These are phyloP conservation scores for Citeromyces siamensis DNA, from an alignment of 1,139 yeast species.

Conservation along the genomic window DNA sequence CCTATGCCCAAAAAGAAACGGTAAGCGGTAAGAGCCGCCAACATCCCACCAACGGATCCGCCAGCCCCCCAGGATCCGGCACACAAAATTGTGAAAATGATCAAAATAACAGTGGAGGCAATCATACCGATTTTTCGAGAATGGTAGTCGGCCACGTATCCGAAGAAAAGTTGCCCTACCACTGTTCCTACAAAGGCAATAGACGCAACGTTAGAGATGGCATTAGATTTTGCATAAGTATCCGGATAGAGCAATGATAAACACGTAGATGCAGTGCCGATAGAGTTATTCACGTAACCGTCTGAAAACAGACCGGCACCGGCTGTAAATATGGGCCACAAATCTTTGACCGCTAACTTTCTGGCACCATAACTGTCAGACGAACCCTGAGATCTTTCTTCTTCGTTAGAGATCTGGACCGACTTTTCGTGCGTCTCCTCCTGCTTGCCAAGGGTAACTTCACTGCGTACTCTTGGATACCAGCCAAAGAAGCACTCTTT, in stretches of 20 bases:
- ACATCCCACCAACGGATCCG: constrained; percentile 53
- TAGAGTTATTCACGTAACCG: constrained; percentile 81
- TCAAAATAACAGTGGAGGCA: constrained; percentile 57
- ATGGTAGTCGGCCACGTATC: constrained; percentile 64
- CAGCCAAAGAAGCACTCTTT: constrained; percentile 26
- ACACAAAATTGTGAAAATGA: constrained; percentile 63
- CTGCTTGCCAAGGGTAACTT: constrained; percentile 19
- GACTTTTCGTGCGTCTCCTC: not conserved
- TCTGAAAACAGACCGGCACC: constrained; percentile 91
- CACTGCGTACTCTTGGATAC: constrained; percentile 23
- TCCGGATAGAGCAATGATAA: constrained; percentile 50
- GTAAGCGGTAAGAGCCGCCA: constrained; percentile 73
- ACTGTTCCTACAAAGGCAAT: constrained; percentile 89
- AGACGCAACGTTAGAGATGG: constrained; percentile 71
- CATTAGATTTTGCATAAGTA: constrained; percentile 47
- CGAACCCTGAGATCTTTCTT: not conserved
- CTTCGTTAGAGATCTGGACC: not conserved
- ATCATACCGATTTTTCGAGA: constrained; percentile 82
- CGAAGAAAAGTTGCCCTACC: constrained; percentile 74
- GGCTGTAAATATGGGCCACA: constrained; percentile 73
- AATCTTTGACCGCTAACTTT: not conserved
- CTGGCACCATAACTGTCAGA: no score
- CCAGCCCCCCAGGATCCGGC: constrained; percentile 84
- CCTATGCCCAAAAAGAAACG: constrained; percentile 84
- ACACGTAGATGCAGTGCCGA: constrained; percentile 65